Evolutionary conservation across 2,329 filamentous ascomycete genomes (phyloP).

Genomic region (Fusarium papillatum): DNA sequence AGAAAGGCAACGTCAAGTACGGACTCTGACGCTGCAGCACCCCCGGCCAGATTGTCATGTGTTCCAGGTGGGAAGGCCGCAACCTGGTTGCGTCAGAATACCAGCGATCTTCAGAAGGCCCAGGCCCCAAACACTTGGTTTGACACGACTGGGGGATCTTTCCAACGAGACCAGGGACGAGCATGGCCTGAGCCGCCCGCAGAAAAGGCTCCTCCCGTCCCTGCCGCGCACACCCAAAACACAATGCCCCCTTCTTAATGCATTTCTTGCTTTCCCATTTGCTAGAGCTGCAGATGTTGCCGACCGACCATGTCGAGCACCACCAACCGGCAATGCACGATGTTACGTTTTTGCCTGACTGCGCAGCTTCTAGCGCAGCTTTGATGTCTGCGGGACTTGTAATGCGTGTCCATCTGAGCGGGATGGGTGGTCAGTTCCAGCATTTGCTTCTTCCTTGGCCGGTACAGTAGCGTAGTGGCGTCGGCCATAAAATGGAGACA

Average conservation of each 20-base stretch:
- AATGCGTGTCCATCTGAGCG: conserved; percentile 23
- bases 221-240: conserved; percentile 43
- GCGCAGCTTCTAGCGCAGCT: conserved; percentile 27
- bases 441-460: neutral
- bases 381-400: conserved; percentile 16
- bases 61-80: conserved; percentile 19
- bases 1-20: conserved; percentile 5
- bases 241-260: conserved; percentile 21
- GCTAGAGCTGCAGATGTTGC: conserved; percentile 17
- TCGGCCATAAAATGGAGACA: conserved; percentile 11
- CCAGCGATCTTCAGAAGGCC: conserved; percentile 20
- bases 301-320: conserved; percentile 26
- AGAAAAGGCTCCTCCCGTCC: conserved; percentile 53
- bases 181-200: conserved; percentile 41
- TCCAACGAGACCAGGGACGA: conserved; percentile 28
- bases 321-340: conserved; percentile 30
- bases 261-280: conserved; percentile 20
- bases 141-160: conserved; percentile 20
- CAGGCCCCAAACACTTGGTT: conserved; percentile 17
- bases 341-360: conserved; percentile 37
- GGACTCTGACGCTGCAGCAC: neutral
- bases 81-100: conserved; percentile 26
- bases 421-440: conserved; percentile 8
- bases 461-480: conserved; percentile 7
- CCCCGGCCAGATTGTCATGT: conserved; percentile 4